Conservation (phyloP, 2,329 filamentous ascomycete species). For the Neopestalotiopsis rosae region DNA sequence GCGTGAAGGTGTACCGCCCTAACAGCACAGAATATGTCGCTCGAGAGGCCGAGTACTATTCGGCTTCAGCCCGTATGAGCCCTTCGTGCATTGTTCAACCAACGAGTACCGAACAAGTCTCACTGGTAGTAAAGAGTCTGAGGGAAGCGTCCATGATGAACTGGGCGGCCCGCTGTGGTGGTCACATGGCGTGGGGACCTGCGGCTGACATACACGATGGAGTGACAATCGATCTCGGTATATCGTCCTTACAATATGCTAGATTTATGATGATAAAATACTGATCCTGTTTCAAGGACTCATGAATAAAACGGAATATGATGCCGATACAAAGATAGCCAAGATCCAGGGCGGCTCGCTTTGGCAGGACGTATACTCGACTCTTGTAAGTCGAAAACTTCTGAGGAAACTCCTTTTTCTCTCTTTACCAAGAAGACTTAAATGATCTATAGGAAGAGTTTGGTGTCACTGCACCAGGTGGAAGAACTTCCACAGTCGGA, state of each 20-base stretch:
- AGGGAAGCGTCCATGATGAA: conserved; percentile 19
- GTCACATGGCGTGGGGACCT: conserved; percentile 19
- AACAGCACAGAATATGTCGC: conserved; percentile 12
- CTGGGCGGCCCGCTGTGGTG: conserved; percentile 21
- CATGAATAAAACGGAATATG: conserved; percentile 34
- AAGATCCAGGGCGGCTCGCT: conserved; percentile 25
- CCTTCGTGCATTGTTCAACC: conserved; percentile 18
- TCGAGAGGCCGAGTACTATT: conserved; percentile 9
- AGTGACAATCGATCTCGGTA: conserved; percentile 23
- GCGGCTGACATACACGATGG: conserved; percentile 20
- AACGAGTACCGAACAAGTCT: conserved; percentile 15
- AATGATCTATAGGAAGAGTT: neutral
- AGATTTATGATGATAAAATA: neutral
- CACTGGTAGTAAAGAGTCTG: conserved; percentile 18
- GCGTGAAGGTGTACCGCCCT: neutral
- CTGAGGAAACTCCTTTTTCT: neutral
- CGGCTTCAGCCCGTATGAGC: conserved; percentile 7
- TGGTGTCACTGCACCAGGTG: conserved; percentile 30
- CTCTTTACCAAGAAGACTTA: neutral
- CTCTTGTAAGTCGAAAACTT: neutral
- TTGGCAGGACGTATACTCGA: neutral
- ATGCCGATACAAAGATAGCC: conserved; percentile 31
- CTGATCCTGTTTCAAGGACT: conserved; percentile 23
- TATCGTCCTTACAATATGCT: too few species aligned
- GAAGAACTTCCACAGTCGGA: conserved; percentile 29